phyloP scores from a whole-genome alignment of 371 early-diverging fungal species.

The Actinomortierella wolfii region DNA sequence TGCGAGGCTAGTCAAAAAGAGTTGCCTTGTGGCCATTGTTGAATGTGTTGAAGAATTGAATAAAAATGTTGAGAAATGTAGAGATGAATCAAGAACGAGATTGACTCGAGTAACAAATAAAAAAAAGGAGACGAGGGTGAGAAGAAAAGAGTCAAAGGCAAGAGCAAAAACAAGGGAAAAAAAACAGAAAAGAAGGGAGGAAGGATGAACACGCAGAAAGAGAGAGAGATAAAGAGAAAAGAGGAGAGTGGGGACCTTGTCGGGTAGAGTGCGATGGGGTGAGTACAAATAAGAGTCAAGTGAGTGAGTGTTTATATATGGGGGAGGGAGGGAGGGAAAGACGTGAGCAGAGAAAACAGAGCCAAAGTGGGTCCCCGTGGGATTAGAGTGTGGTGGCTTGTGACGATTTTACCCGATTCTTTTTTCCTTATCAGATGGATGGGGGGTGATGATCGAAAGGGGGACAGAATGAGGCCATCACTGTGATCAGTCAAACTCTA shows the following conservation, averaged over 20 bases:
- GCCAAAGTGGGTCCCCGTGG: too few species aligned
- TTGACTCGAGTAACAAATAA: not conserved
- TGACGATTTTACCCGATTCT: too few species aligned
- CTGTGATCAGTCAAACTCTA: too few species aligned
- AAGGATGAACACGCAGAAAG: conserved; percentile 7
- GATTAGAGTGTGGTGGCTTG: too few species aligned
- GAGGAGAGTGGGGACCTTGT: not conserved
- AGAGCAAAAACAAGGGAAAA: conserved; percentile 3
- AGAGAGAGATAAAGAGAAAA: conserved; percentile 3
- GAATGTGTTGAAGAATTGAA: not conserved
- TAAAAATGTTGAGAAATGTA: not conserved
- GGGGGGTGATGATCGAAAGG: too few species aligned
- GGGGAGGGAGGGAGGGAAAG: not conserved
- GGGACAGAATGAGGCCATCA: too few species aligned
- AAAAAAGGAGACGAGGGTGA: not conserved
- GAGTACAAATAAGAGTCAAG: too few species aligned
- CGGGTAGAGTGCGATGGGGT: not conserved
- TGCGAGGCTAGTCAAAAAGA: conserved; percentile 7
- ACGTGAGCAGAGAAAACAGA: conserved; percentile 12
- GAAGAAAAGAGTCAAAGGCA: not conserved
- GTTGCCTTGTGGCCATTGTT: conserved; percentile 17
- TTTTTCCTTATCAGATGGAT: too few species aligned
- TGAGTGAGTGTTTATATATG: too few species aligned
- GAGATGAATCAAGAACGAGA: not conserved
- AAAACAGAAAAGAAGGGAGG: conserved; percentile 2